A percentile compares a stretch with the other conserved stretches of the same genome.
Conservation (phyloP, 441 rosid genomes). For the Aleurites moluccanus region DNA sequence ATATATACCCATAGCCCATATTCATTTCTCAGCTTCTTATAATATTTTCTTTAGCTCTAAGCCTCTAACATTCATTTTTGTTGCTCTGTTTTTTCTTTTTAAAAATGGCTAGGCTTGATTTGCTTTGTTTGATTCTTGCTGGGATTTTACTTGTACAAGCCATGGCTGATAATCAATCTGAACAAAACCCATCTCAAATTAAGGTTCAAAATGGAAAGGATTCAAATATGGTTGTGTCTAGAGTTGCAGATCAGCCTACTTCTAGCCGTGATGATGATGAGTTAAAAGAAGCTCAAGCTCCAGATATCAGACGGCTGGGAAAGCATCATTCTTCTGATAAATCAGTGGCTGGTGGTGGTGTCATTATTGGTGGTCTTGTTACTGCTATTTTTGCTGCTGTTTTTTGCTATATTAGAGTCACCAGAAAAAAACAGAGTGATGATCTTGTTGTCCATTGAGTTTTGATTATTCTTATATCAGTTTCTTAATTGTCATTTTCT, state of each 20-base stretch:
- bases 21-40: background rate
- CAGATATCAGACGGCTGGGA: slow-evolving; percentile 43
- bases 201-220: slow-evolving; percentile 17
- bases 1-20: background rate
- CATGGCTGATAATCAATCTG: slow-evolving; percentile 26
- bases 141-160: slow-evolving; percentile 36
- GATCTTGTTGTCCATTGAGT: background rate
- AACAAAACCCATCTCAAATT: slow-evolving; percentile 18
- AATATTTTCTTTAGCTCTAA: background rate
- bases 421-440: slow-evolving; percentile 38
- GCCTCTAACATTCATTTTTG: background rate
- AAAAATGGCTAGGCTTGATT: slow-evolving; percentile 25
- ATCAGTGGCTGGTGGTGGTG: slow-evolving; percentile 66
- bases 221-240: slow-evolving; percentile 1
- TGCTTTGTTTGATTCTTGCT: slow-evolving; percentile 28
- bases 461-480: no score
- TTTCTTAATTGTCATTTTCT: no score
- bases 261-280: slow-evolving; percentile 5
- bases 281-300: slow-evolving; percentile 38
- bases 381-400: slow-evolving; percentile 59
- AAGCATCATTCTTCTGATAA: slow-evolving; percentile 45
- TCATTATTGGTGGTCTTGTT: slow-evolving; percentile 60
- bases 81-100: background rate
- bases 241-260: slow-evolving; percentile 21
- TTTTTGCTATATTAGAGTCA: slow-evolving; percentile 60